A percentile compares a stretch with the other conserved stretches of the same genome.
phyloP scores from a whole-genome alignment of 768 basidiomycete genomes.

The Krasilnikovozyma curviuscula region DNA sequence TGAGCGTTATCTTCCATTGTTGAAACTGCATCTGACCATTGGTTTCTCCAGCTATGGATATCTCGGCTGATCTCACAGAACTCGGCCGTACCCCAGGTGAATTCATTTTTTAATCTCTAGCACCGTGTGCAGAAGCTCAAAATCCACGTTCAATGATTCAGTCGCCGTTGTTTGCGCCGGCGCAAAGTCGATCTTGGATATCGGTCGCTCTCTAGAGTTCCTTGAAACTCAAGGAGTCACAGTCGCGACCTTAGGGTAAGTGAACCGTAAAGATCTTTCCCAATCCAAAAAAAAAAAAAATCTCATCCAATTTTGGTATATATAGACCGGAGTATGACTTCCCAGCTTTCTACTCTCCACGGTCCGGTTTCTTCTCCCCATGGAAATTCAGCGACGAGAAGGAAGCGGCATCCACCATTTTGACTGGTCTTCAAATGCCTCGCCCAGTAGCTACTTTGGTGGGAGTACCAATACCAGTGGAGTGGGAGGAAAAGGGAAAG shows the following conservation, averaged over 20 bases:
- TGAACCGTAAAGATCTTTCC: no score
- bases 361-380: conserved; percentile 65
- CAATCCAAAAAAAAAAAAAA: no score
- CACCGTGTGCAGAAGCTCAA: neutral
- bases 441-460: conserved; percentile 61
- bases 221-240: conserved; percentile 83
- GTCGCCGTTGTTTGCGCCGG: conserved; percentile 86
- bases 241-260: conserved; percentile 55
- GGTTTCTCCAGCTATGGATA: conserved; percentile 54
- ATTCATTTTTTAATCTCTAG: neutral
- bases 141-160: no score
- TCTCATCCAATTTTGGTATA: no score
- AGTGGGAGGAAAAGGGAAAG: conserved; percentile 47
- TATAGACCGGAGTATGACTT: no score
- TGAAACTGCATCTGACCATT: neutral
- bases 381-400: conserved; percentile 49
- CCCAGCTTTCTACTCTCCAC: conserved; percentile 79
- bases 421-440: conserved; percentile 48
- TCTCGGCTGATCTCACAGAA: conserved; percentile 85
- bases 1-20: no score
- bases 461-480: conserved; percentile 71
- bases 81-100: conserved; percentile 45
- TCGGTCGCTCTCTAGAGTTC: conserved; percentile 40
- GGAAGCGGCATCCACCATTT: conserved; percentile 52
- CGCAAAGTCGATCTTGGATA: conserved; percentile 85